phyloP scores from a whole-genome alignment of 306 rosid genomes.

The Spatholobus suberectus region DNA sequence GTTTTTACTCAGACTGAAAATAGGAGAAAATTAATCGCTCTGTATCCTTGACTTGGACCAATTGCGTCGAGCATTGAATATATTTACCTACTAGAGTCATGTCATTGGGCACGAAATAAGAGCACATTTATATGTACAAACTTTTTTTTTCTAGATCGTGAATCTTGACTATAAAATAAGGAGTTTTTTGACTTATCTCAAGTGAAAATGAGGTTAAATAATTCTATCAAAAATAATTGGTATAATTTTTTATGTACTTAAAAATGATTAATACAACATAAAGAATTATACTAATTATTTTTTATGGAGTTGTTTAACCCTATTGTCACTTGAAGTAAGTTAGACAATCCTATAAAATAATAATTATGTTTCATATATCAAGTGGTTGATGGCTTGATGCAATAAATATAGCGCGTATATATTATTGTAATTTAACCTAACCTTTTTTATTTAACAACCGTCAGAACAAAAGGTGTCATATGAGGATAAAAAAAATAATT shows the following conservation, averaged over 20 bases:
- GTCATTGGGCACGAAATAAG: background rate
- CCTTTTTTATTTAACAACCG: background rate
- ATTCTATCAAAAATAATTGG: no score
- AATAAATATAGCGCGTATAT: background rate
- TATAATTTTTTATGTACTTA: no score
- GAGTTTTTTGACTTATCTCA: no score
- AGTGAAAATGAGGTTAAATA: no score
- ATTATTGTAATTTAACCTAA: background rate
- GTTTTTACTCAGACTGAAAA: background rate
- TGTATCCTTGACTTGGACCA: background rate
- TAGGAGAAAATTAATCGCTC: conserved; percentile 3
- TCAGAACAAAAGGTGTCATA: background rate
- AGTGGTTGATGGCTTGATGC: background rate
- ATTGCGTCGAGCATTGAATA: background rate
- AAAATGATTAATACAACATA: no score
- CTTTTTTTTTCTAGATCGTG: background rate
- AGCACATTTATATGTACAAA: no score
- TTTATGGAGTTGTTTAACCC: no score
- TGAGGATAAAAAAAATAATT: background rate
- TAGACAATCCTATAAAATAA: no score
- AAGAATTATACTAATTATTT: no score
- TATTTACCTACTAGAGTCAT: background rate
- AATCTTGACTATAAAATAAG: background rate
- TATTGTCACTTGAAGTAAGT: no score
- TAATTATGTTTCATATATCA: background rate